Conservation (phyloP, 106 monocot species). For the Acorus gramineus region DNA sequence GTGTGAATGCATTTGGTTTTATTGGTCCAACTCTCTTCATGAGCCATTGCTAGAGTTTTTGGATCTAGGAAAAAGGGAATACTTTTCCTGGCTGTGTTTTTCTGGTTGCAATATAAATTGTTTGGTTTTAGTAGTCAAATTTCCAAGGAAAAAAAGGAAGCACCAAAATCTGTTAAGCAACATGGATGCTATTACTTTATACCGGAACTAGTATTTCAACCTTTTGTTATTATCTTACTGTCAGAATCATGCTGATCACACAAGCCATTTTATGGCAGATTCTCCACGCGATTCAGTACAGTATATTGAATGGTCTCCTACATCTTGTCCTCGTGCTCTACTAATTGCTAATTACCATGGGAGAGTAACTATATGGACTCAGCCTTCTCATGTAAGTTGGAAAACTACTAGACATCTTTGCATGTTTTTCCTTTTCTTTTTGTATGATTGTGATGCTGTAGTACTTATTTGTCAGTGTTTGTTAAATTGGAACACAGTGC, state of each 20-base stretch:
- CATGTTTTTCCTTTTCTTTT: background rate
- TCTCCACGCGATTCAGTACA: conserved; percentile 98
- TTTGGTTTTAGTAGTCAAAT: conserved; percentile 3
- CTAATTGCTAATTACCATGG: conserved; percentile 95
- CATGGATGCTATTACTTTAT: too few relatives aligned
- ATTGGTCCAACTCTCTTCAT: too few relatives aligned
- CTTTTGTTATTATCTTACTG: background rate
- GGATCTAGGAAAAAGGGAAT: too few relatives aligned
- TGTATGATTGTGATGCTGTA: background rate
- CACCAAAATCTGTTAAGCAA: too few relatives aligned
- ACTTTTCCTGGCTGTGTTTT: background rate
- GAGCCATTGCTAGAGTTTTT: too few relatives aligned
- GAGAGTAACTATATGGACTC: conserved; percentile 90
- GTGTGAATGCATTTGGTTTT: too few relatives aligned
- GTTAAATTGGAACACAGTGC: background rate
- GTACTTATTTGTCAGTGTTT: too few relatives aligned
- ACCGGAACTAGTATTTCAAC: background rate
- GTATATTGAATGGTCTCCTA: conserved; percentile 99
- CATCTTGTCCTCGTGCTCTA: conserved; percentile 83
- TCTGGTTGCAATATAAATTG: background rate
- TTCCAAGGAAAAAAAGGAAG: too few relatives aligned
- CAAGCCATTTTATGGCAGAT: conserved; percentile 38
- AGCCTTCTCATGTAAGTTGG: conserved; percentile 64
- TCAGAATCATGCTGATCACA: too few relatives aligned
- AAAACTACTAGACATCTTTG: background rate